Conservation (phyloP, 2,329 filamentous ascomycete genomes). For the Aureobasidium sp. region DNA sequence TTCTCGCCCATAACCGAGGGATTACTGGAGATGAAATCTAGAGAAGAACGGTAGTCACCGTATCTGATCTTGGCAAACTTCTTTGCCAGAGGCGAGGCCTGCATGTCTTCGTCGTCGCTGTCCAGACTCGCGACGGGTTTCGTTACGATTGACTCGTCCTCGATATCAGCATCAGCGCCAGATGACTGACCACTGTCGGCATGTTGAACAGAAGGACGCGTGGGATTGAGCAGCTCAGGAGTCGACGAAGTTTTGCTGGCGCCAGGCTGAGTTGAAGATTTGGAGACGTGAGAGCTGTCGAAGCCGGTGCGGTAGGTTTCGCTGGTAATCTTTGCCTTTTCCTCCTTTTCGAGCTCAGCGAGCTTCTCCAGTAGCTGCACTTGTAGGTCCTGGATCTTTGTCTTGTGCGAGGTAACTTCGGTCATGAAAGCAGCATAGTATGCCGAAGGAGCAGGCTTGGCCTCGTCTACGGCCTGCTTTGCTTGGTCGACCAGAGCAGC, state of each 20-base stretch:
- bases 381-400: constrained; percentile 73
- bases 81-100: constrained; percentile 70
- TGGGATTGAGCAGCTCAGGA: constrained; percentile 60
- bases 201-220: constrained; percentile 31
- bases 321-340: constrained; percentile 86
- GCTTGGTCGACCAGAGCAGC: constrained; percentile 91
- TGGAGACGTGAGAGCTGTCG: constrained; percentile 74
- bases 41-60: constrained; percentile 64
- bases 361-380: constrained; percentile 67
- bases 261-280: constrained; percentile 31
- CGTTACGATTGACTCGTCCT: constrained; percentile 41
- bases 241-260: constrained; percentile 18
- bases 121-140: constrained; percentile 39
- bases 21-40: constrained; percentile 72
- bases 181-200: constrained; percentile 44
- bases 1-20: constrained; percentile 72
- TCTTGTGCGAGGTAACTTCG: constrained; percentile 69
- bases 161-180: constrained; percentile 56
- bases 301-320: constrained; percentile 85
- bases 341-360: constrained; percentile 74
- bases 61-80: constrained; percentile 72
- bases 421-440: constrained; percentile 69
- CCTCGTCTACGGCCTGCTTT: constrained; percentile 73
- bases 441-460: constrained; percentile 52
- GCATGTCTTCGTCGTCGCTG: constrained; percentile 65